phyloP scores from a whole-genome alignment of 352 stramenopile species.

The Globisporangium perplexum region DNA sequence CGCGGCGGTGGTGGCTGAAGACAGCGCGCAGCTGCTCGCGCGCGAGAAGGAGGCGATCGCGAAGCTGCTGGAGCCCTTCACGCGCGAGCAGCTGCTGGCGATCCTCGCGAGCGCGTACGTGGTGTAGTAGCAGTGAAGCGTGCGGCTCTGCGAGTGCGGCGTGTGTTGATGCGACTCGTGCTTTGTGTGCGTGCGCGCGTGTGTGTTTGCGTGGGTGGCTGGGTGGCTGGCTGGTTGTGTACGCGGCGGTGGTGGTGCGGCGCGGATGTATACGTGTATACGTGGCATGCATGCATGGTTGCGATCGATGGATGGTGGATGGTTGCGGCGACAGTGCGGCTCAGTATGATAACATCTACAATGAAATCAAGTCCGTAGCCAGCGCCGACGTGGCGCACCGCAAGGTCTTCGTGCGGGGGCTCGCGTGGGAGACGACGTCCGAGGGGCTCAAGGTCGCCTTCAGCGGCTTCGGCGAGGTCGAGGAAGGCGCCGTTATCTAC shows the following conservation, averaged over 20 bases:
- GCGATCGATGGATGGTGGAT: background rate
- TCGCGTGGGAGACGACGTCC: constrained; percentile 52
- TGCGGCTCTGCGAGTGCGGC: constrained; percentile 5
- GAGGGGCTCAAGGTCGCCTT: constrained; percentile 46
- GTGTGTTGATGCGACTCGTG: constrained; percentile 2
- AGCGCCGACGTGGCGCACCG: constrained; percentile 50
- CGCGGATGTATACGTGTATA: background rate
- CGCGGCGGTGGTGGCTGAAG: constrained; percentile 2
- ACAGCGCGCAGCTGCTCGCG: constrained; percentile 12
- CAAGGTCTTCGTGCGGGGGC: constrained; percentile 65
- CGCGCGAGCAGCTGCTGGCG: constrained; percentile 54
- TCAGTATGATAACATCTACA: constrained; percentile 51
- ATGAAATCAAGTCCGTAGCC: constrained; percentile 51
- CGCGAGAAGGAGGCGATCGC: constrained; percentile 20
- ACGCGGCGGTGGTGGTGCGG: background rate
- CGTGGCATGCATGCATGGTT: constrained; percentile 1
- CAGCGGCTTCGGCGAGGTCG: constrained; percentile 45
- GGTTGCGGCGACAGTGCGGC: constrained; percentile 30
- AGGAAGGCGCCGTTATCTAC: constrained; percentile 54
- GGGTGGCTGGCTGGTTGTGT: background rate
- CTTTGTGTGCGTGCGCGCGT: background rate
- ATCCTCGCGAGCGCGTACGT: constrained; percentile 69
- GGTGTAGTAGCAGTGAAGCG: no score
- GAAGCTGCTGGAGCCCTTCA: constrained; percentile 50
- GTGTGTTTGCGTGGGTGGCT: background rate